Percentiles rank a stretch among this genome's conserved stretches.
These are phyloP conservation scores for Epichloe gansuensis DNA, from an alignment of 2,329 filamentous ascomycete genomes.

Conservation along the genomic window DNA sequence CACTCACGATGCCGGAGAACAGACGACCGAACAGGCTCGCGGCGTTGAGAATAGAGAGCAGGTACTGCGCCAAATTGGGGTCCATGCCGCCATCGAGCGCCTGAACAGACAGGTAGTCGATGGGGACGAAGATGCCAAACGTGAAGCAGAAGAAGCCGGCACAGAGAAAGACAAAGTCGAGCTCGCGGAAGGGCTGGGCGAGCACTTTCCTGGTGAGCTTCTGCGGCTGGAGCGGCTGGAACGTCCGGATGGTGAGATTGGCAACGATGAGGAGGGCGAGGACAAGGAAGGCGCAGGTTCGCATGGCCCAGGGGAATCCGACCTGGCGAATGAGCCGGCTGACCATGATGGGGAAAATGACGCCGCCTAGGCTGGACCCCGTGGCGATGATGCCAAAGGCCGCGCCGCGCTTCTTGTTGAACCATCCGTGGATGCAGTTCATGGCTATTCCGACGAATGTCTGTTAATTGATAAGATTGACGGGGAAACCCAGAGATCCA, in stretches of 20 bases:
- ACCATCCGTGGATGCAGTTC: slow-evolving; percentile 13
- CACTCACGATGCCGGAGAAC: slow-evolving; percentile 20
- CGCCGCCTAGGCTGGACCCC: slow-evolving; percentile 20
- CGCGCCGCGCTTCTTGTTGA: slow-evolving; percentile 12
- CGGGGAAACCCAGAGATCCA: neutral
- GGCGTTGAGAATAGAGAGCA: slow-evolving; percentile 27
- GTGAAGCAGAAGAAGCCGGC: slow-evolving; percentile 18
- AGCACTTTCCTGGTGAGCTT: slow-evolving; percentile 9
- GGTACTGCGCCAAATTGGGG: slow-evolving; percentile 18
- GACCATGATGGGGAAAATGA: slow-evolving; percentile 23
- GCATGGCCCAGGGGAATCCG: slow-evolving; percentile 22
- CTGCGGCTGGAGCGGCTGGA: slow-evolving; percentile 11
- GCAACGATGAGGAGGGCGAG: slow-evolving; percentile 19
- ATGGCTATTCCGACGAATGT: slow-evolving; percentile 7
- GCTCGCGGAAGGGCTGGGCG: slow-evolving; percentile 18
- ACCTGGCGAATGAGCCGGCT: slow-evolving; percentile 16
- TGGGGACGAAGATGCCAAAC: slow-evolving; percentile 21
- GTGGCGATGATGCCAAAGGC: slow-evolving; percentile 15
- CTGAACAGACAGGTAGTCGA: slow-evolving; percentile 17
- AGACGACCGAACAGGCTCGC: slow-evolving; percentile 26
- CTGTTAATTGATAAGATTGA: neutral
- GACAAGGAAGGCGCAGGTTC: slow-evolving; percentile 14
- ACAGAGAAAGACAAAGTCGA: slow-evolving; percentile 15
- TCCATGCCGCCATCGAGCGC: slow-evolving; percentile 12
- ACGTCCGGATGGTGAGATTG: slow-evolving; percentile 15